A percentile compares a stretch with the other conserved stretches of the same genome.
phyloP scores from a whole-genome alignment of 208 protist species.

The Leishmania turanica region DNA sequence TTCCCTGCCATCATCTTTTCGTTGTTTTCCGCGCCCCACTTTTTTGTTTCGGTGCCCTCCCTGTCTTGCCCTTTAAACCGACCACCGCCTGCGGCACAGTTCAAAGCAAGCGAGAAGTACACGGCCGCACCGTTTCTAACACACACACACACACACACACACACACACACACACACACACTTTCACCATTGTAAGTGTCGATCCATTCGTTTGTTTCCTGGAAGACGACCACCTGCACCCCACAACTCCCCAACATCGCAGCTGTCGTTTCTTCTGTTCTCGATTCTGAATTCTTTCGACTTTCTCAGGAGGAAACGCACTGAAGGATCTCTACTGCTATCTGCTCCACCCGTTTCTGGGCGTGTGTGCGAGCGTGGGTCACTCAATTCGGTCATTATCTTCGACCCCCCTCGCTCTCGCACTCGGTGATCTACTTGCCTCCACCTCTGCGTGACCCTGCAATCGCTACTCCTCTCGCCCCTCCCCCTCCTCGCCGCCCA shows the following conservation, averaged over 20 bases:
- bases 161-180: not conserved
- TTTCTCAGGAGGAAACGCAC: not conserved
- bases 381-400: slow-evolving; percentile 1
- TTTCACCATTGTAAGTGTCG: not conserved
- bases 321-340: not conserved
- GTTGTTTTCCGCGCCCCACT: not conserved
- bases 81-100: not conserved
- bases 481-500: not conserved
- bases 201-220: not conserved
- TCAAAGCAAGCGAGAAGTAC: not conserved
- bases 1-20: not conserved
- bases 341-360: not conserved
- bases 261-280: not conserved
- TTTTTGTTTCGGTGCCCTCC: not conserved
- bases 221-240: not conserved
- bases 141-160: not conserved
- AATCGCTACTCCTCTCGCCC: not conserved
- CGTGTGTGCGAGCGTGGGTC: not conserved
- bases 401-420: not conserved
- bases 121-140: not conserved
- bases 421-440: slow-evolving; percentile 1
- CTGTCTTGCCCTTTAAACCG: not conserved
- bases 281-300: not conserved
- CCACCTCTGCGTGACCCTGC: not conserved
- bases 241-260: not conserved